phyloP scores from a whole-genome alignment of 1,284 basidiomycete species.

The Macrocystidia cucumis region DNA sequence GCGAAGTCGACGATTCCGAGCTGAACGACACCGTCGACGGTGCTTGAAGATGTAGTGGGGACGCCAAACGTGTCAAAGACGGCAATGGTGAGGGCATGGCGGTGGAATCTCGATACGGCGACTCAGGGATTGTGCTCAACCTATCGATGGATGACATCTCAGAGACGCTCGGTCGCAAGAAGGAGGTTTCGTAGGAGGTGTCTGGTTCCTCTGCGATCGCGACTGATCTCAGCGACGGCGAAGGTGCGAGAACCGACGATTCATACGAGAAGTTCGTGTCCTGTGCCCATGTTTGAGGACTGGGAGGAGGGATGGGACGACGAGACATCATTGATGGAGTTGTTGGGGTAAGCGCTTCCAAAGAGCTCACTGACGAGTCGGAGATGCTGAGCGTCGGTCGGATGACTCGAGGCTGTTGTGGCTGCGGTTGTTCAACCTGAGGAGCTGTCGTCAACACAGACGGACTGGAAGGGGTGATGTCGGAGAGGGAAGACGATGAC shows the following conservation, averaged over 20 bases:
- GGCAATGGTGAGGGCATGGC: constrained; percentile 22
- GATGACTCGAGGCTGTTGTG: background rate
- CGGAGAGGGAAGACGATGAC: too few species aligned
- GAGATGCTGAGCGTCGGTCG: constrained; percentile 7
- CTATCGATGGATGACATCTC: constrained; percentile 31
- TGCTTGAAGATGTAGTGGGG: constrained; percentile 19
- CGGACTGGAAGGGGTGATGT: too few species aligned
- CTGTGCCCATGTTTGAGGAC: constrained; percentile 37
- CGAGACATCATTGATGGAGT: constrained; percentile 19
- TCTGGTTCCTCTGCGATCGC: constrained; percentile 52
- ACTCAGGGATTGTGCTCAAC: constrained; percentile 34
- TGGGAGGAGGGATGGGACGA: constrained; percentile 18
- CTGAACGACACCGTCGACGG: constrained; percentile 22
- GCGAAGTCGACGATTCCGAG: constrained; percentile 14
- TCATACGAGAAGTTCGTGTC: constrained; percentile 63
- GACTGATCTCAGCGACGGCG: constrained; percentile 53
- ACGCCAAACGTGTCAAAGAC: constrained; percentile 25
- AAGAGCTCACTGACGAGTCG: constrained; percentile 10
- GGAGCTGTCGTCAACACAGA: too few species aligned
- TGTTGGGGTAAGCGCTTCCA: constrained; percentile 17
- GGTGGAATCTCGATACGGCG: constrained; percentile 23
- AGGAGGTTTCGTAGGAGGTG: constrained; percentile 53
- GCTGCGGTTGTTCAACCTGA: constrained; percentile 11
- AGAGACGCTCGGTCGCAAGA: constrained; percentile 41
- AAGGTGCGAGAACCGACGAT: constrained; percentile 57